Evolutionary conservation across 2,329 filamentous ascomycete species (phyloP).

Genomic region (Fusarium veterinarium): DNA sequence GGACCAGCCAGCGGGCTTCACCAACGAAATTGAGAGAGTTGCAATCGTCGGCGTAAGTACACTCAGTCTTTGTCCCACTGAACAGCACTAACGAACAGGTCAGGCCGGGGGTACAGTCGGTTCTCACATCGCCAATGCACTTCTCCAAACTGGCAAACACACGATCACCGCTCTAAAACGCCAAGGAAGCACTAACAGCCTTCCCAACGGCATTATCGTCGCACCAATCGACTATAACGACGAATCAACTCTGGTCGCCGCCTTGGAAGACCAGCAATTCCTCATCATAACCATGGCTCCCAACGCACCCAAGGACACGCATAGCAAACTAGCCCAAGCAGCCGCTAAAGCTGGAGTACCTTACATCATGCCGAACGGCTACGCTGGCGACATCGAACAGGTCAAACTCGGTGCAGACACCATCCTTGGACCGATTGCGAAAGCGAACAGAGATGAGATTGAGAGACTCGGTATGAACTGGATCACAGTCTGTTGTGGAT

Average conservation of each 20-base stretch:
- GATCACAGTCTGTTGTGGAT: conserved; percentile 63
- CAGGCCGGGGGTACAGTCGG: conserved; percentile 28
- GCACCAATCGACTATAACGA: conserved; percentile 59
- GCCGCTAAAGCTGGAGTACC: conserved; percentile 62
- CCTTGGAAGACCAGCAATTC: conserved; percentile 65
- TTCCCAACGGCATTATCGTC: conserved; percentile 58
- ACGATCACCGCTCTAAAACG: conserved; percentile 65
- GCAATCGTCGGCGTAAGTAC: conserved; percentile 57
- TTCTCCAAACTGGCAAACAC: conserved; percentile 63
- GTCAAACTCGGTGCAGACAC: conserved; percentile 46
- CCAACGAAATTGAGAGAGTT: conserved; percentile 53
- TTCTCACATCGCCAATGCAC: conserved; percentile 51
- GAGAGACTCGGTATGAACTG: conserved; percentile 55
- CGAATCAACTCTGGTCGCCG: conserved; percentile 55
- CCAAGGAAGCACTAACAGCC: conserved; percentile 51
- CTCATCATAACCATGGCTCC: conserved; percentile 62
- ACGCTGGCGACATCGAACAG: conserved; percentile 48
- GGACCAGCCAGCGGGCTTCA: conserved; percentile 39
- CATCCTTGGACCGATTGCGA: conserved; percentile 33
- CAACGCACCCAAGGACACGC: conserved; percentile 54
- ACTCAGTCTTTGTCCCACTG: fast-evolving
- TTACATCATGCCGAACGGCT: conserved; percentile 64
- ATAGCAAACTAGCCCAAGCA: conserved; percentile 59
- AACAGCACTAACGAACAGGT: not conserved
- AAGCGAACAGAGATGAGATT: conserved; percentile 51